A percentile compares a stretch with the other conserved stretches of the same genome.
Conservation (phyloP, 495 filamentous ascomycete genomes). For the Penicillium psychrofluorescens region DNA sequence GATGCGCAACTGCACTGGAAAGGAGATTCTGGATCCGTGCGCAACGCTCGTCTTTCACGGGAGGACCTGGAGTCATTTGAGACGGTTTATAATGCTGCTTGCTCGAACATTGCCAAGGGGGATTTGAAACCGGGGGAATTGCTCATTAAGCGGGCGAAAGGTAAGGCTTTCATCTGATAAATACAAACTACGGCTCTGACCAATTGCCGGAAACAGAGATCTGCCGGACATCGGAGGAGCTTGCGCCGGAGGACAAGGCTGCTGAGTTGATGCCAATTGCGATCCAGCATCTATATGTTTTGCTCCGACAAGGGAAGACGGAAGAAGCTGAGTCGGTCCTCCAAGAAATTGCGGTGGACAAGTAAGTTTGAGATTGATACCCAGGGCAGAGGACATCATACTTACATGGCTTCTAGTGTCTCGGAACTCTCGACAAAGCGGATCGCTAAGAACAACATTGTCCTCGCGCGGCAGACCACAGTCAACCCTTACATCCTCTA, state of each 20-base stretch:
- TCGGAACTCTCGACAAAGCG: conserved; percentile 67
- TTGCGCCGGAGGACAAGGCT: conserved; percentile 74
- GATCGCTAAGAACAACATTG: conserved; percentile 72
- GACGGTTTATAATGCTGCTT: conserved; percentile 88
- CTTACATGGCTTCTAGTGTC: conserved; percentile 47
- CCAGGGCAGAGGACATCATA: not conserved
- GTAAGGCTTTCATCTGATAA: conserved; percentile 19
- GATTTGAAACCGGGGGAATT: conserved; percentile 69
- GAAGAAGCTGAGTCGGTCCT: conserved; percentile 65
- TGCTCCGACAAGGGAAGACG: conserved; percentile 61
- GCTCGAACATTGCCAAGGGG: conserved; percentile 71
- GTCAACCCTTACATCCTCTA: conserved; percentile 76
- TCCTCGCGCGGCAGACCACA: conserved; percentile 48
- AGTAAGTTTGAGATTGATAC: conserved; percentile 41
- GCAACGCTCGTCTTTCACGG: conserved; percentile 49
- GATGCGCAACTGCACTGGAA: conserved; percentile 86
- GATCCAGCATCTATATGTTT: conserved; percentile 79
- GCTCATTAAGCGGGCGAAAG: conserved; percentile 73
- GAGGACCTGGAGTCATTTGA: conserved; percentile 90
- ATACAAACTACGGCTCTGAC: not conserved
- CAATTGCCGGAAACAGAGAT: conserved; percentile 46
- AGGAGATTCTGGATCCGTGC: conserved; percentile 47
- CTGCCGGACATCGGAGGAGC: conserved; percentile 75
- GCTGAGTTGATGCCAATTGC: conserved; percentile 78
- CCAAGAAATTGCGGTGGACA: conserved; percentile 52